A percentile compares a stretch with the other conserved stretches of the same genome.
These are phyloP conservation scores for Spizellomyces punctatus DNA, from an alignment of 192 early-diverging fungal genomes.

Conservation along the genomic window DNA sequence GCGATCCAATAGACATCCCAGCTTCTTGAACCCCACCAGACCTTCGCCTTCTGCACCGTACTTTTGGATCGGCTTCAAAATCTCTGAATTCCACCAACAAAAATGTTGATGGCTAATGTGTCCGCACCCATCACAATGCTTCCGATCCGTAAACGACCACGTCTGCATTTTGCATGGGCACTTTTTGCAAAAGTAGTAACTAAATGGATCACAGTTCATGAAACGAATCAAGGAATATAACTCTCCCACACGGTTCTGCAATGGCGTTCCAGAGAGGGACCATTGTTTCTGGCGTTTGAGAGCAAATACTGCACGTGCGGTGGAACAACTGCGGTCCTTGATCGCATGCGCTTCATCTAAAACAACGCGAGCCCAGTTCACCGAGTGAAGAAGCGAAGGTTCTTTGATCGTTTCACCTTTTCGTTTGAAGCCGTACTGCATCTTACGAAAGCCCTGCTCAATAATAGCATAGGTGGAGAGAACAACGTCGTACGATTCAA, in stretches of 20 bases:
- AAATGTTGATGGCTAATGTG: conserved; percentile 52
- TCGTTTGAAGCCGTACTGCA: conserved; percentile 69
- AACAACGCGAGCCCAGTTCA: conserved; percentile 82
- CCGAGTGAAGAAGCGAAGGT: conserved; percentile 66
- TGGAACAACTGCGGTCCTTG: conserved; percentile 83
- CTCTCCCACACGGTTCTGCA: conserved; percentile 94
- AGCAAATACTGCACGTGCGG: conserved; percentile 82
- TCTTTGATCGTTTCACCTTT: conserved; percentile 66
- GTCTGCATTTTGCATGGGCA: conserved; percentile 66
- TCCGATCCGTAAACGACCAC: conserved; percentile 42
- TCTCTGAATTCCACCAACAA: conserved; percentile 87
- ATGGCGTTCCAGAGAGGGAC: conserved; percentile 87
- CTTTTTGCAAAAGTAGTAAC: conserved; percentile 82
- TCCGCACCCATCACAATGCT: conserved; percentile 50
- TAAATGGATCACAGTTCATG: conserved; percentile 79
- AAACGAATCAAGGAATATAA: conserved; percentile 90
- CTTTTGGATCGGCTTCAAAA: conserved; percentile 87
- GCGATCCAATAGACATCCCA: conserved; percentile 72
- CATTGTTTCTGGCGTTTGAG: conserved; percentile 70
- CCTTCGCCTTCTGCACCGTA: conserved; percentile 68
- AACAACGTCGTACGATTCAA: conserved; percentile 76
- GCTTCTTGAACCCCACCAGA: conserved; percentile 69
- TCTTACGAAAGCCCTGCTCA: conserved; percentile 71
- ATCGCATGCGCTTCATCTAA: conserved; percentile 88
- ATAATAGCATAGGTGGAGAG: conserved; percentile 69